A percentile compares a stretch with the other conserved stretches of the same genome.
These are phyloP conservation scores for Naganishia vaughanmartiniae DNA, from an alignment of 768 basidiomycete genomes.

Conservation along the genomic window DNA sequence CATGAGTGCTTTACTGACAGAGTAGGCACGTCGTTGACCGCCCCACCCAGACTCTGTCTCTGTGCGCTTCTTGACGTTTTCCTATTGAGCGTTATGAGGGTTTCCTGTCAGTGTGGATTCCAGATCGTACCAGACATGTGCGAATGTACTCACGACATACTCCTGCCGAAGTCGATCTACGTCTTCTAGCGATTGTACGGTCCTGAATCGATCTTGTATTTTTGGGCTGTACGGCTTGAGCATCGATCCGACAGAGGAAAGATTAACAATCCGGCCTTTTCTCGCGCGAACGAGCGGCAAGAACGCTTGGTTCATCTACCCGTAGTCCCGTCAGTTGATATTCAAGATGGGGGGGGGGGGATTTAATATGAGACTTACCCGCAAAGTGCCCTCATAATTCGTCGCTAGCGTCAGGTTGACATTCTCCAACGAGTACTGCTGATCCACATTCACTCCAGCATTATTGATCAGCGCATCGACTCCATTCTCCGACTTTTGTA, in stretches of 20 bases:
- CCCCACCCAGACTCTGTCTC: constrained; percentile 27
- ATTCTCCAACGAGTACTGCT: constrained; percentile 22
- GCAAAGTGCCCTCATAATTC: constrained; percentile 22
- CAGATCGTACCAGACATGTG: neutral
- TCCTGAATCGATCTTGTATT: constrained; percentile 24
- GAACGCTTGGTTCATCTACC: constrained; percentile 26
- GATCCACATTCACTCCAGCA: constrained; percentile 29
- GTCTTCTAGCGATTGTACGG: constrained; percentile 10
- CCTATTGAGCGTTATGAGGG: neutral
- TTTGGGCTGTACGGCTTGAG: constrained; percentile 24
- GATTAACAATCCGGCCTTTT: constrained; percentile 29
- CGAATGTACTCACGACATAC: constrained; percentile 21
- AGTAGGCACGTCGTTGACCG: constrained; percentile 25
- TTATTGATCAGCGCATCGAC: constrained; percentile 32
- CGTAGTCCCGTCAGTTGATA: neutral
- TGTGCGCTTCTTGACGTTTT: constrained; percentile 1
- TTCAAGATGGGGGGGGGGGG: too few relatives aligned
- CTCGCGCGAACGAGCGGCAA: constrained; percentile 13
- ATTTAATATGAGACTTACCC: constrained; percentile 5
- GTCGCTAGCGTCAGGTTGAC: constrained; percentile 25
- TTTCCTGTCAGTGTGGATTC: neutral
- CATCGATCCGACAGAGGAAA: constrained; percentile 24
- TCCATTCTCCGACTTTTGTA: constrained; percentile 14
- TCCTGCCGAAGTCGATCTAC: constrained; percentile 10
- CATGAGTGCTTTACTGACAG: constrained; percentile 28